Conservation (phyloP, 768 basidiomycete genomes). For the Botryobasidium botryosum region DNA sequence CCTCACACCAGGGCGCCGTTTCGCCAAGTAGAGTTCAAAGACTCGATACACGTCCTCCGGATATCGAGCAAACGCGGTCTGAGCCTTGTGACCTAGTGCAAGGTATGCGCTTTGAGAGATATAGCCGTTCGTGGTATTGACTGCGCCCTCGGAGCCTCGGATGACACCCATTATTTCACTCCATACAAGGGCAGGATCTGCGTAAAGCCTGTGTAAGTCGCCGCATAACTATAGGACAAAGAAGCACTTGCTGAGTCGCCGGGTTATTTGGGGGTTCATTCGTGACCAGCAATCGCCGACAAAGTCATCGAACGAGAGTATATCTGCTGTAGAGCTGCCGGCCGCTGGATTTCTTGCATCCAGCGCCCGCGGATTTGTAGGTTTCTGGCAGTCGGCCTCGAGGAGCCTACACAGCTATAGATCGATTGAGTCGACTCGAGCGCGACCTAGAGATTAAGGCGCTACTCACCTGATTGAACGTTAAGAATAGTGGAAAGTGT, state of each 20-base stretch:
- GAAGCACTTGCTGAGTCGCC: neutral
- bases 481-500: constrained; percentile 55
- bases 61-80: constrained; percentile 36
- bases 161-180: constrained; percentile 53
- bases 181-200: constrained; percentile 47
- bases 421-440: neutral
- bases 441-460: neutral
- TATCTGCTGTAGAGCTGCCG: constrained; percentile 10
- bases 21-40: constrained; percentile 34
- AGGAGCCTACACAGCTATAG: constrained; percentile 32
- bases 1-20: constrained; percentile 28
- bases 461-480: constrained; percentile 38
- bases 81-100: constrained; percentile 12
- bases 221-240: neutral
- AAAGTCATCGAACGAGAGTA: constrained; percentile 4
- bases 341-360: neutral
- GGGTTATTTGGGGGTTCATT: constrained; percentile 1
- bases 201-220: constrained; percentile 23
- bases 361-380: neutral
- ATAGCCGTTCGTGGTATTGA: constrained; percentile 22
- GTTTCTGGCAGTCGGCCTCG: constrained; percentile 36
- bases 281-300: constrained; percentile 1
- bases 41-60: constrained; percentile 34
- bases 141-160: constrained; percentile 44
- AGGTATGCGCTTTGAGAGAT: constrained; percentile 31